Percentiles rank a stretch among this genome's conserved stretches.
phyloP scores from a whole-genome alignment of 2,329 filamentous ascomycete genomes.

The Coniochaeta sp. region DNA sequence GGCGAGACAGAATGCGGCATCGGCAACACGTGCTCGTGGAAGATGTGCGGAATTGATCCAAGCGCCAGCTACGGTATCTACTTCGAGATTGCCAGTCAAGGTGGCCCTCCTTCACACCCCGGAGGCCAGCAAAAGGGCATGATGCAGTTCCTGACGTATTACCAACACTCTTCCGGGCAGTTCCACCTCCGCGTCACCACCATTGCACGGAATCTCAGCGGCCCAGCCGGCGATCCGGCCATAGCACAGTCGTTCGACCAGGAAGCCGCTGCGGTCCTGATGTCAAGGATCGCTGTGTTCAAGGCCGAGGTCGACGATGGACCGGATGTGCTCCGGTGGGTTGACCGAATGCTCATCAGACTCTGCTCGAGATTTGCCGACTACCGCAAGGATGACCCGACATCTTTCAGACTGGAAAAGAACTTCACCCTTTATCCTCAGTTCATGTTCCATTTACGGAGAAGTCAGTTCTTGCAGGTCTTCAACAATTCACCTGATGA shows the following conservation, averaged over 20 bases:
- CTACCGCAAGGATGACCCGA: slow-evolving; percentile 95
- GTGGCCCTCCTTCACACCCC: slow-evolving; percentile 69
- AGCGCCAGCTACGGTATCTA: slow-evolving; percentile 91
- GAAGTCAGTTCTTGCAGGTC: slow-evolving; percentile 95
- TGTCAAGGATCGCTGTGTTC: slow-evolving; percentile 99
- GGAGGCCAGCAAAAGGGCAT: slow-evolving; percentile 86
- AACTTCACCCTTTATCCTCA: slow-evolving; percentile 98
- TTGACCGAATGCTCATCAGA: slow-evolving; percentile 95
- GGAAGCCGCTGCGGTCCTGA: slow-evolving; percentile 92
- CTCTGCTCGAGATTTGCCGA: slow-evolving; percentile 95
- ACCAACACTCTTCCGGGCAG: slow-evolving; percentile 93
- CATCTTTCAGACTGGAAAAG: slow-evolving; percentile 94
- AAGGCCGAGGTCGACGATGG: slow-evolving; percentile 98
- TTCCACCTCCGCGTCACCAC: slow-evolving; percentile 96
- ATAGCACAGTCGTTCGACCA: slow-evolving; percentile 98
- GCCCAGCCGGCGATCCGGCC: slow-evolving; percentile 87
- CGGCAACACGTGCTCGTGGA: slow-evolving; percentile 98
- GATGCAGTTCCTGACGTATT: slow-evolving; percentile 98
- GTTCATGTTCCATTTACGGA: slow-evolving; percentile 98
- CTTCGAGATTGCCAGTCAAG: slow-evolving; percentile 95
- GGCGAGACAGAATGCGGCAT: slow-evolving; percentile 98
- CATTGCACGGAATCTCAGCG: slow-evolving; percentile 82
- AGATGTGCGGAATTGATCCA: slow-evolving; percentile 98
- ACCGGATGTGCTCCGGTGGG: slow-evolving; percentile 96
- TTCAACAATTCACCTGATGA: slow-evolving; percentile 99